These are phyloP conservation scores for Nepenthes mirabilis DNA, from an alignment of 148 eudicot species.

Conservation along the genomic window DNA sequence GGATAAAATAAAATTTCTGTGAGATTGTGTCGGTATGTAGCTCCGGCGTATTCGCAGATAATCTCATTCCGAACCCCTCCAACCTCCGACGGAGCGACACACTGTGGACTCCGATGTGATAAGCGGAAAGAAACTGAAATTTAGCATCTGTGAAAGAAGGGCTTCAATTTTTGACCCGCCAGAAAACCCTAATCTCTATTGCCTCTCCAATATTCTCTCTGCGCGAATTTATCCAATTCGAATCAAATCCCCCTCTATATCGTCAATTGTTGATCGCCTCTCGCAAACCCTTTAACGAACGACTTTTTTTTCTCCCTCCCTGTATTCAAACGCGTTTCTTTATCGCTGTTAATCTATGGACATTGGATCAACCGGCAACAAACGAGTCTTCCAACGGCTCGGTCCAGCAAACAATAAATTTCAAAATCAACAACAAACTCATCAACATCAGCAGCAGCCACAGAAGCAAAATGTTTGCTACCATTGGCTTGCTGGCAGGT, in stretches of 20 bases:
- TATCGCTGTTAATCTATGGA: constrained; percentile 33
- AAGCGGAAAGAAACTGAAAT: not conserved
- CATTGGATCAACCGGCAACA: constrained; percentile 43
- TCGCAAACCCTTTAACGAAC: too few relatives aligned
- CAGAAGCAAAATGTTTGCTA: constrained; percentile 53
- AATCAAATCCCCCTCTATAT: too few relatives aligned
- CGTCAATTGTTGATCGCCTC: too few relatives aligned
- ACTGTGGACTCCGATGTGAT: not conserved
- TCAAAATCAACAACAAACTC: not conserved
- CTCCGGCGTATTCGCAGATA: not conserved
- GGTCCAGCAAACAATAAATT: constrained; percentile 24
- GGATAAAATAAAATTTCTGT: too few relatives aligned
- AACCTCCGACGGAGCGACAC: not conserved
- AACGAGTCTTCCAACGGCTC: constrained; percentile 51
- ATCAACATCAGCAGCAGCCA: constrained; percentile 1
- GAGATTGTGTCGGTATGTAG: not conserved
- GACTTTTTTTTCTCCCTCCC: not conserved
- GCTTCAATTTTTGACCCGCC: too few relatives aligned
- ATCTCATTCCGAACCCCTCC: not conserved
- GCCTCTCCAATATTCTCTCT: too few relatives aligned
- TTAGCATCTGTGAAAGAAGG: not conserved
- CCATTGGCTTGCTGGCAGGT: constrained; percentile 72
- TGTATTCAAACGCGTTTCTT: not conserved
- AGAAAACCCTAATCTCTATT: too few relatives aligned
- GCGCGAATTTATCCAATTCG: too few relatives aligned